Percentiles rank a stretch among this genome's conserved stretches.
Evolutionary conservation across 2,329 filamentous ascomycete genomes (phyloP).

Genomic region (Hypoxylon sp.): DNA sequence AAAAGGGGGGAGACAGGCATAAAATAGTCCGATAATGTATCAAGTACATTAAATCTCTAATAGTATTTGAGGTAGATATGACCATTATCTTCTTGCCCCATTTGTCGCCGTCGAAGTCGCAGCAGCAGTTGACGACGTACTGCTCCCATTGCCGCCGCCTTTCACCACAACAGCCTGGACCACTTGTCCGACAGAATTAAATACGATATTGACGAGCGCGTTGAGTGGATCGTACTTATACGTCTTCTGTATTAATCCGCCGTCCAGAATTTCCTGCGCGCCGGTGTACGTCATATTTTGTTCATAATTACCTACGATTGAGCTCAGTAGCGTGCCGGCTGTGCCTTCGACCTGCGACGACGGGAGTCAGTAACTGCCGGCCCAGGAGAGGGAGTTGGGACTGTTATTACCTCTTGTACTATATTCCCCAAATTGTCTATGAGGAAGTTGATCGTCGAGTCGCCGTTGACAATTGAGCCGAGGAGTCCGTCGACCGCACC

Average conservation of each 20-base stretch:
- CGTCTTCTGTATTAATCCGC: conserved; percentile 61
- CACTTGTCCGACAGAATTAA: conserved; percentile 65
- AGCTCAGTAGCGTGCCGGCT: conserved; percentile 61
- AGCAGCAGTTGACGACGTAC: conserved; percentile 22
- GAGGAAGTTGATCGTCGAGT: conserved; percentile 68
- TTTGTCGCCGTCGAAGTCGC: conserved; percentile 31
- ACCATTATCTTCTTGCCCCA: background rate
- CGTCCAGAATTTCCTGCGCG: conserved; percentile 54
- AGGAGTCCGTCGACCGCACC: conserved; percentile 72
- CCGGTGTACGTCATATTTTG: conserved; percentile 71
- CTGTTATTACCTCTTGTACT: conserved; percentile 63
- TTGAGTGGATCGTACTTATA: conserved; percentile 64
- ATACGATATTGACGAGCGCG: conserved; percentile 65
- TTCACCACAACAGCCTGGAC: conserved; percentile 60
- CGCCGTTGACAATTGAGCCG: conserved; percentile 70
- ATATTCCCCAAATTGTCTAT: conserved; percentile 76
- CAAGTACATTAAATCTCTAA: no score
- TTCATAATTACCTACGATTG: conserved; percentile 71
- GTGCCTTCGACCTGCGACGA: conserved; percentile 59
- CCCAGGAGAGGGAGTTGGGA: background rate
- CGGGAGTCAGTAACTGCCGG: background rate
- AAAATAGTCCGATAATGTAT: no score
- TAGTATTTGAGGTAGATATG: background rate
- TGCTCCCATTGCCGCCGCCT: conserved; percentile 39
- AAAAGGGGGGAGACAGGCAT: no score